A percentile compares a stretch with the other conserved stretches of the same genome.
Conservation (phyloP, 257 asterid species). For the Solanum pimpinellifolium region DNA sequence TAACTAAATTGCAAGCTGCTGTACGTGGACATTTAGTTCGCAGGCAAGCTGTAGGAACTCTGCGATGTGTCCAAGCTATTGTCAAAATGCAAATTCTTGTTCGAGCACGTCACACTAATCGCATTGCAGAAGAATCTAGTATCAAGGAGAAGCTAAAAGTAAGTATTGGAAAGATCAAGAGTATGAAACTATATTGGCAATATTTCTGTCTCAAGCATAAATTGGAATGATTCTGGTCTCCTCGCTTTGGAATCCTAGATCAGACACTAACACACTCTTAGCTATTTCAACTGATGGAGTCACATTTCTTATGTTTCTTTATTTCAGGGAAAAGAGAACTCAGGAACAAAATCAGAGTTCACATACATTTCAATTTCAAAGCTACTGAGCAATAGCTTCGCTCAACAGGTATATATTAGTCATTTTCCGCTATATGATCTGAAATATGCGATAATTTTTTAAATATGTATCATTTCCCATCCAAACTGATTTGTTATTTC, state of each 20-base stretch:
- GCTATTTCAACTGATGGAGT: background rate
- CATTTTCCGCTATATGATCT: background rate
- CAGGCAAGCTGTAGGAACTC: conserved; percentile 79
- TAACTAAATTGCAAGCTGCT: conserved; percentile 81
- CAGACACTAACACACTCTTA: background rate
- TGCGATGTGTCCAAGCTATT: conserved; percentile 85
- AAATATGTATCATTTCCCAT: background rate
- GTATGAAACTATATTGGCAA: conserved; percentile 1
- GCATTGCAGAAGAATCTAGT: conserved; percentile 14
- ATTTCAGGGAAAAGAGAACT: conserved; percentile 38
- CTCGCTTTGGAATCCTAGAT: background rate
- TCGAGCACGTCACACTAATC: conserved; percentile 51
- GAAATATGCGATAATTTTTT: background rate
- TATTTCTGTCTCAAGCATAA: background rate
- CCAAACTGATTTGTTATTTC: conserved; percentile 6
- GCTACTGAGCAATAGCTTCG: conserved; percentile 77
- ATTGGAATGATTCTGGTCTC: background rate
- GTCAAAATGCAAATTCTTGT: conserved; percentile 86
- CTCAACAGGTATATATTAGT: conserved; percentile 60
- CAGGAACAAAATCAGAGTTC: conserved; percentile 19
- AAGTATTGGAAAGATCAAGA: conserved; percentile 17
- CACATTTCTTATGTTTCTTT: background rate
- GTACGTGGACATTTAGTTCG: conserved; percentile 92
- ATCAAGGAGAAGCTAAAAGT: conserved; percentile 13
- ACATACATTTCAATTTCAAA: conserved; percentile 51